These are phyloP conservation scores for Coleophoma cylindrospora DNA, from an alignment of 2,329 filamentous ascomycete genomes.

Conservation along the genomic window DNA sequence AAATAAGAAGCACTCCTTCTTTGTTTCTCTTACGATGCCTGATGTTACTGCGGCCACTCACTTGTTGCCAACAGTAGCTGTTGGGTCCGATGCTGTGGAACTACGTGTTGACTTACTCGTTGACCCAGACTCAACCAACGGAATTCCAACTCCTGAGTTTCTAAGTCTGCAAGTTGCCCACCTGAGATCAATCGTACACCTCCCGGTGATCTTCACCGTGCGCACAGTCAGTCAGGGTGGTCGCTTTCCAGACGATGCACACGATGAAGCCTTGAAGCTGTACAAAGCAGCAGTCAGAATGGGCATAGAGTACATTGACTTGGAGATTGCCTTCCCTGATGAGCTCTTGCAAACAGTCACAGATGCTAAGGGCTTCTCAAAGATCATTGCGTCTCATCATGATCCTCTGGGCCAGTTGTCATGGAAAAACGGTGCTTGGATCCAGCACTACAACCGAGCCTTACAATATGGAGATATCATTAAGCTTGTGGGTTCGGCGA, in stretches of 20 bases:
- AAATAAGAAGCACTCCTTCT: conserved; percentile 75
- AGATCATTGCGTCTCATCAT: conserved; percentile 93
- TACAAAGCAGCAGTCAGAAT: conserved; percentile 76
- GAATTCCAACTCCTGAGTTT: conserved; percentile 64
- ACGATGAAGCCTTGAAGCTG: conserved; percentile 66
- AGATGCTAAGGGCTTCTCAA: conserved; percentile 62
- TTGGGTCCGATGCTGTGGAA: conserved; percentile 91
- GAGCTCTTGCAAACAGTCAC: conserved; percentile 66
- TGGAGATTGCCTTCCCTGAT: conserved; percentile 83
- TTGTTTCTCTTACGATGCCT: conserved; percentile 84
- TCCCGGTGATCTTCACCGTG: conserved; percentile 90
- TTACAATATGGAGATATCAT: conserved; percentile 88
- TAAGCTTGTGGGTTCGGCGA: conserved; percentile 85
- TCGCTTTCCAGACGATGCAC: conserved; percentile 73
- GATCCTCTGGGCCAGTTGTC: conserved; percentile 75
- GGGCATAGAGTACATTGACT: conserved; percentile 87
- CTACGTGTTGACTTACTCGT: conserved; percentile 86
- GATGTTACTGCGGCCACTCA: conserved; percentile 60
- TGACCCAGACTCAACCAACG: conserved; percentile 51
- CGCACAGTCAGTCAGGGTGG: conserved; percentile 84
- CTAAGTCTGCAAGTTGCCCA: conserved; percentile 77
- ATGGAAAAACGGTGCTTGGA: conserved; percentile 93
- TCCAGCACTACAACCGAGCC: conserved; percentile 82
- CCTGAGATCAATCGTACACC: conserved; percentile 63
- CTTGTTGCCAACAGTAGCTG: conserved; percentile 65